A percentile compares a stretch with the other conserved stretches of the same genome.
Conservation (phyloP, 108 stramenopile species). For the Conticribra weissflogii region DNA sequence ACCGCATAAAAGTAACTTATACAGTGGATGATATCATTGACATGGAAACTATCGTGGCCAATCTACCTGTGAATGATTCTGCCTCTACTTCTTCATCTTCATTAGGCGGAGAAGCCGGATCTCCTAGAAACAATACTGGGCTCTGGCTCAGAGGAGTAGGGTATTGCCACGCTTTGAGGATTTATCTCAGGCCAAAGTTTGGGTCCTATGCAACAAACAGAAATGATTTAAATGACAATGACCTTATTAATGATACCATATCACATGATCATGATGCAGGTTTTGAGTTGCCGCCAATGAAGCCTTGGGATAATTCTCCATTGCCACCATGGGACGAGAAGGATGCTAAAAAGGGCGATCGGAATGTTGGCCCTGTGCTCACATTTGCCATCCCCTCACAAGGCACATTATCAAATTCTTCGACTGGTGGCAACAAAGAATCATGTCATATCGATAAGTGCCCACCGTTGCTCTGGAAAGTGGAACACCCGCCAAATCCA, state of each 20-base stretch:
- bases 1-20: constrained; percentile 47
- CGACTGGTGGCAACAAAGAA: constrained; percentile 9
- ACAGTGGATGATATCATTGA: constrained; percentile 43
- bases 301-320: constrained; percentile 28
- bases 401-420: constrained; percentile 1
- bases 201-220: constrained; percentile 10
- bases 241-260: neutral
- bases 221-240: neutral
- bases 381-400: constrained; percentile 56
- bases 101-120: neutral
- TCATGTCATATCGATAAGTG: constrained; percentile 27
- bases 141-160: constrained; percentile 74
- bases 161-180: constrained; percentile 67
- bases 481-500: constrained; percentile 65
- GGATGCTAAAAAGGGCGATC: neutral
- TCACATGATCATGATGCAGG: constrained; percentile 11
- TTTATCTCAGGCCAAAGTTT: constrained; percentile 62
- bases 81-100: constrained; percentile 45
- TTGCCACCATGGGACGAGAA: constrained; percentile 31
- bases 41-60: constrained; percentile 33
- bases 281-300: constrained; percentile 32
- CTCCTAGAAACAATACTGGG: constrained; percentile 9
- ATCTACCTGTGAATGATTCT: constrained; percentile 18
- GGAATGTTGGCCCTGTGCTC: constrained; percentile 39
- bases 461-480: constrained; percentile 85